Evolutionary conservation across 2,329 filamentous ascomycete species (phyloP), one percentile per base, ranked within the genome.

Genomic region (Chaetomiaceae sp.): DNA sequence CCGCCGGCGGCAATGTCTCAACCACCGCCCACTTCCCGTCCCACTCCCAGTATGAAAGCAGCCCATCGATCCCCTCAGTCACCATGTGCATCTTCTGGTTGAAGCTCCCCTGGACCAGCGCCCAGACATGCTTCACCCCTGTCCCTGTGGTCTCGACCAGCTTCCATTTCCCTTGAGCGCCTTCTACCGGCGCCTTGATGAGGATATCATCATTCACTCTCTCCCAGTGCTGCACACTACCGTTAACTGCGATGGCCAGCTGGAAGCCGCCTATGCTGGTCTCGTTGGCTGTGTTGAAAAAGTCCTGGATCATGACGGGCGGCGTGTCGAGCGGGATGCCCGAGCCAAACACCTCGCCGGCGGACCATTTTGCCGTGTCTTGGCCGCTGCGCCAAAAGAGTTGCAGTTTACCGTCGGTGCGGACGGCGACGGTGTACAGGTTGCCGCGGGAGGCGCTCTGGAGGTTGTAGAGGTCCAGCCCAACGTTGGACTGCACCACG

Each of bases 221-320:
- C 38, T 36, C 27, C 60, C 60, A 62, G 45, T 62, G 59, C 55
- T 62, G 57, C 15, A 62, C 55, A 1, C 25, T 27, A 1, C 60
- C 60, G 19, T 55, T 47, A 1, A 54, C 57, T 6, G 55, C 57
- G 29, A 59, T 50, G 3, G 33, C 55, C 8, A 61, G 45, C 45
- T 59, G 57, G 19, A 62, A 56, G 3, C 53, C 57, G 2, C 60
- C 56, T 1, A 46, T 19, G 20, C 39, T 55, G 0, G 43, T 47
- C 52, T 62, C 60, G 39, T 59, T 47, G 2, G 19, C 29, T 3
- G 57, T 59, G 22, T 47, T 23, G 42, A 53, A 45, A 17, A 45
- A 61, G 51, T 60, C 58, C 47, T 62, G 56, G 17, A 62, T 59
- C 60, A 62, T 61, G 25, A 61, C 60, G 3, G 55, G 56, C 1